Evolutionary conservation across 2,329 filamentous ascomycete species (phyloP).

Genomic region (Lecanicillium sp.): DNA sequence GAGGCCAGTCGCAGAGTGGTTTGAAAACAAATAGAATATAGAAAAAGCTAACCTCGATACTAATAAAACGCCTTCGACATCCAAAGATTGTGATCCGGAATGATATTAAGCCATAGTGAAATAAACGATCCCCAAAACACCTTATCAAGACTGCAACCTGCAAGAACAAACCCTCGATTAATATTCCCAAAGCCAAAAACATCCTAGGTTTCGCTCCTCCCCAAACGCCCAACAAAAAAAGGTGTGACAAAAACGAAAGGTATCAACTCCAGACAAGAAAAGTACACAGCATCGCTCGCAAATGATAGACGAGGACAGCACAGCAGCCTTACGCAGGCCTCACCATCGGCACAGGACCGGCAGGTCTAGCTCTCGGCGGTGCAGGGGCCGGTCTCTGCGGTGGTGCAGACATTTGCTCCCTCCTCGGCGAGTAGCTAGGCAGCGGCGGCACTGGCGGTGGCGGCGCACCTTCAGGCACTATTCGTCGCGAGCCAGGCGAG

Average conservation of each 20-base stretch:
- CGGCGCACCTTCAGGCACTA: slow-evolving; percentile 4
- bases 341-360: neutral
- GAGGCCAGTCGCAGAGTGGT: too few relatives aligned
- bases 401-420: slow-evolving; percentile 3
- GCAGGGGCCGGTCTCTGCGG: neutral
- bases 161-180: too few relatives aligned
- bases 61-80: too few relatives aligned
- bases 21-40: too few relatives aligned
- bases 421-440: slow-evolving; percentile 7
- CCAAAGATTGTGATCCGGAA: too few relatives aligned
- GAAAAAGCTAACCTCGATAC: too few relatives aligned
- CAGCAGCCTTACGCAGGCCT: neutral
- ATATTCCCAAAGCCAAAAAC: too few relatives aligned
- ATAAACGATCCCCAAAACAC: too few relatives aligned
- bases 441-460: slow-evolving; percentile 13
- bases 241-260: neutral
- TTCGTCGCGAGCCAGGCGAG: neutral
- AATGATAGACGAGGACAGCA: neutral
- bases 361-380: neutral
- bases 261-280: neutral
- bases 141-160: too few relatives aligned
- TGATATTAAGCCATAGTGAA: too few relatives aligned
- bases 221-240: neutral
- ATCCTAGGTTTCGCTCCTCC: neutral
- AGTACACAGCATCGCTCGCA: neutral